Evolutionary conservation across 768 basidiomycete species (phyloP).

Genomic region (Suillus subalutaceus): DNA sequence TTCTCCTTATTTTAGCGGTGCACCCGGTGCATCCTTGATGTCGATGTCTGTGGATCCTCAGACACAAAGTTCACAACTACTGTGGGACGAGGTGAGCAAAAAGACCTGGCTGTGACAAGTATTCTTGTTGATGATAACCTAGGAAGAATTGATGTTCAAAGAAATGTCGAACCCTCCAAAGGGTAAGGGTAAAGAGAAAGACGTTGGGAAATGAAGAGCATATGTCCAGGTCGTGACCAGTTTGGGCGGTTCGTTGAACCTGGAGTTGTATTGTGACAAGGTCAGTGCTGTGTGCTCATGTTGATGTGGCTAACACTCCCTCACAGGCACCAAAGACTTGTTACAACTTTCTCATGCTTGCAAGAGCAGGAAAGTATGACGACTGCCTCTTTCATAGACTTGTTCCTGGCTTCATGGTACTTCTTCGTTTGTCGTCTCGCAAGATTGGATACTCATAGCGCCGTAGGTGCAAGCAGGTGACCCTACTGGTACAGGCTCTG

Average conservation of each 20-base stretch:
- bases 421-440: slow-evolving; percentile 1
- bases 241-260: slow-evolving; percentile 83
- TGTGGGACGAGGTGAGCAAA: slow-evolving; percentile 85
- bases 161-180: slow-evolving; percentile 79
- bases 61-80: slow-evolving; percentile 64
- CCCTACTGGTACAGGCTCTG: slow-evolving; percentile 93
- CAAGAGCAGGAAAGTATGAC: slow-evolving; percentile 88
- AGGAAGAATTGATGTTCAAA: slow-evolving; percentile 99
- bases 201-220: slow-evolving; percentile 86
- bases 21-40: slow-evolving; percentile 91
- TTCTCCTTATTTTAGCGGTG: slow-evolving; percentile 89
- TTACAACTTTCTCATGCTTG: slow-evolving; percentile 97
- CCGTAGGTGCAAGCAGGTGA: slow-evolving; percentile 94
- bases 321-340: slow-evolving; percentile 93
- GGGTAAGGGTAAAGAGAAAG: slow-evolving; percentile 92
- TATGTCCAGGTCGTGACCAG: slow-evolving; percentile 97
- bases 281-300: slow-evolving; percentile 37
- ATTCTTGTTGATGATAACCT: slow-evolving; percentile 6
- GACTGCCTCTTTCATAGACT: slow-evolving; percentile 88
- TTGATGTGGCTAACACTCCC: slow-evolving; percentile 6
- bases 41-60: slow-evolving; percentile 89
- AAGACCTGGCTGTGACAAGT: not conserved
- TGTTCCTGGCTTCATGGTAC: slow-evolving; percentile 94
- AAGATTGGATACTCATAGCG: slow-evolving; percentile 11
- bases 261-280: slow-evolving; percentile 90